Evolutionary conservation across 306 rosid species (phyloP).

Genomic region (Cicer cuneatum): DNA sequence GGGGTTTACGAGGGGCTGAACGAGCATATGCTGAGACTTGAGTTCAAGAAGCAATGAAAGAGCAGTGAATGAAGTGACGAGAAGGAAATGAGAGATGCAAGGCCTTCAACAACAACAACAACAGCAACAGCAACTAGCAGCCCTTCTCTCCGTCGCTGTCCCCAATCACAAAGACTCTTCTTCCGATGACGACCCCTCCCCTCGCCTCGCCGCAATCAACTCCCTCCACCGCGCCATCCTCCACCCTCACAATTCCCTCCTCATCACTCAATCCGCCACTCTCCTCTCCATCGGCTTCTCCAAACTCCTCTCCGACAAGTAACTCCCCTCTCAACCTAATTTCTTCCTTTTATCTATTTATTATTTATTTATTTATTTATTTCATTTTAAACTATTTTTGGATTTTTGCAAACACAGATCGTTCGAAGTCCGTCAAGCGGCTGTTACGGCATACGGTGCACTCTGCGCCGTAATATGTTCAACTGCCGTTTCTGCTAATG

Average conservation of each 20-base stretch:
- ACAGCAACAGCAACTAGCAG: slow-evolving; percentile 82
- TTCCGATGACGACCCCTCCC: slow-evolving; percentile 62
- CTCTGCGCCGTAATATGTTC: slow-evolving; percentile 81
- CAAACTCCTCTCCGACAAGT: slow-evolving; percentile 90
- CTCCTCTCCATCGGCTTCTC: slow-evolving; percentile 85
- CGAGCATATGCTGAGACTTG: too few species aligned
- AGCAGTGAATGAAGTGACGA: not conserved
- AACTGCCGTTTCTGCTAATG: slow-evolving; percentile 60
- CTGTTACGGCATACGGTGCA: slow-evolving; percentile 79
- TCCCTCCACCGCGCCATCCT: slow-evolving; percentile 89
- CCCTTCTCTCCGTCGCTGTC: slow-evolving; percentile 82
- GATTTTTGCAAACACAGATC: slow-evolving; percentile 54
- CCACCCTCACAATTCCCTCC: slow-evolving; percentile 83
- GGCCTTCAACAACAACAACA: slow-evolving; percentile 82
- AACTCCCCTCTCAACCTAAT: slow-evolving; percentile 22
- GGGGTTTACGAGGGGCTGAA: too few species aligned
- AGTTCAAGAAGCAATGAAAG: too few species aligned
- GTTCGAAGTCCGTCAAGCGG: slow-evolving; percentile 72
- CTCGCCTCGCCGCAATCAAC: slow-evolving; percentile 74
- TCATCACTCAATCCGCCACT: slow-evolving; percentile 86
- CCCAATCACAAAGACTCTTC: slow-evolving; percentile 59
- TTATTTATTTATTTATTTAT: not conserved
- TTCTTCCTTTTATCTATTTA: not conserved
- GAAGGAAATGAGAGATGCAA: slow-evolving; percentile 59
- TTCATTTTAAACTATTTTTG: not conserved